Evolutionary conservation across 305 asterid genomes (phyloP).

Genomic region (Fraxinus nigra): DNA sequence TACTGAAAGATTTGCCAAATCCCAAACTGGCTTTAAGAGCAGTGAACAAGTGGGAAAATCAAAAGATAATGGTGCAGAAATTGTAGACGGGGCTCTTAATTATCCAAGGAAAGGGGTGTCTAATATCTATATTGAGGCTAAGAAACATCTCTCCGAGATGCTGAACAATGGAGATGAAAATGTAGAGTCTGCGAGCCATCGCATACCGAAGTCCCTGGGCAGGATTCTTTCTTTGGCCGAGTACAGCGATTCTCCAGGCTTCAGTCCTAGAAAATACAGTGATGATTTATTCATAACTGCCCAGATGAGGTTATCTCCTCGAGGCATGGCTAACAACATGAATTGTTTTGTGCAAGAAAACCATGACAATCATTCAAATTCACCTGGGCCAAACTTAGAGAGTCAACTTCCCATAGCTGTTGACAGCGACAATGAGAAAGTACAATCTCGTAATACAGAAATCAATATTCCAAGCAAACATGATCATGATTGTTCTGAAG

Average conservation of each 20-base stretch:
- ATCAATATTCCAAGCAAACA: slow-evolving; percentile 23
- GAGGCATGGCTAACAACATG: slow-evolving; percentile 27
- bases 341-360: slow-evolving; percentile 39
- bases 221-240: slow-evolving; percentile 74
- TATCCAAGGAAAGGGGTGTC: slow-evolving; percentile 44
- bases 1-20: slow-evolving; percentile 60
- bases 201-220: slow-evolving; percentile 64
- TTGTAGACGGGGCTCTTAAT: slow-evolving; percentile 29
- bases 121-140: slow-evolving; percentile 77
- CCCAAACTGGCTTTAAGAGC: slow-evolving; percentile 47
- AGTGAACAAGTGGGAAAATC: slow-evolving; percentile 41
- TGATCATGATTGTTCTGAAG: slow-evolving; percentile 29
- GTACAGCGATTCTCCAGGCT: slow-evolving; percentile 54
- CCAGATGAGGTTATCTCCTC: slow-evolving; percentile 48
- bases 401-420: slow-evolving; percentile 27
- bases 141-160: slow-evolving; percentile 87
- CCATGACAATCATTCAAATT: slow-evolving; percentile 29
- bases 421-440: slow-evolving; percentile 34
- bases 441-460: slow-evolving; percentile 25
- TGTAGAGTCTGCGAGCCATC: slow-evolving; percentile 34
- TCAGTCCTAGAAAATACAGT: slow-evolving; percentile 55
- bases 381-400: slow-evolving; percentile 37
- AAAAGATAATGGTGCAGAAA: slow-evolving; percentile 25
- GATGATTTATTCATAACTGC: slow-evolving; percentile 45
- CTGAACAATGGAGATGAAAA: slow-evolving; percentile 49